Evolutionary conservation across 2,329 filamentous ascomycete genomes (phyloP).

Genomic region (Aspergillus fischeri): DNA sequence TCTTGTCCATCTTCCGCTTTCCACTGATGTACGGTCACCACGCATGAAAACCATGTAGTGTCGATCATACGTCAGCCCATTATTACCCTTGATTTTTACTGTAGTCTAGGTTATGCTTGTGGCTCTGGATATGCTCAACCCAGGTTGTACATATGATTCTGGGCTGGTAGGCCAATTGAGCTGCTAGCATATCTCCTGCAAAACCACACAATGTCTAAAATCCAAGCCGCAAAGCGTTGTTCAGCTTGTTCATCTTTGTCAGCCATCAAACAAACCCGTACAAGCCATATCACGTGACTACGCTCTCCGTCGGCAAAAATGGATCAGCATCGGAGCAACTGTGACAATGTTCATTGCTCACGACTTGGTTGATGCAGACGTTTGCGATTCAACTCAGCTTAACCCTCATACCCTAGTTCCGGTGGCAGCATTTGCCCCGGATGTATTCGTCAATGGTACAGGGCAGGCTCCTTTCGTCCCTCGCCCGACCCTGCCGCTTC

Average conservation of each 20-base stretch:
- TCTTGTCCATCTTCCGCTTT: not conserved
- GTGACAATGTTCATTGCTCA: not conserved
- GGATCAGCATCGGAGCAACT: not conserved
- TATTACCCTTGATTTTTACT: not conserved
- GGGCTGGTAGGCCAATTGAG: not conserved
- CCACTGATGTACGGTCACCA: not conserved
- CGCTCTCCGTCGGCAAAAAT: not conserved
- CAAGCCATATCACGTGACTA: not conserved
- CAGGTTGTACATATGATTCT: not conserved
- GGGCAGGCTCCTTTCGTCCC: constrained; percentile 30
- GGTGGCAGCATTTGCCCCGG: constrained; percentile 25
- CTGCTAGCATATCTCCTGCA: not conserved
- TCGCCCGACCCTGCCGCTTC: constrained; percentile 35
- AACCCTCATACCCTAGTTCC: constrained; percentile 13
- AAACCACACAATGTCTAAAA: not conserved
- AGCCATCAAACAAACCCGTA: not conserved
- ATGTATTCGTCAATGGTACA: constrained; percentile 39
- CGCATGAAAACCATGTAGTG: not conserved
- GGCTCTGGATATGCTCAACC: not conserved
- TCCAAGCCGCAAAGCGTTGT: not conserved
- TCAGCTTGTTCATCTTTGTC: not conserved
- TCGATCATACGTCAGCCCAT: not conserved
- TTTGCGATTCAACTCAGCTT: constrained; percentile 15
- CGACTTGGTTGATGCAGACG: constrained; percentile 13
- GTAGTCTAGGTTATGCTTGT: no score